These are phyloP conservation scores for Eucalyptus cloeziana DNA, from an alignment of 345 rosid genomes.

Conservation along the genomic window DNA sequence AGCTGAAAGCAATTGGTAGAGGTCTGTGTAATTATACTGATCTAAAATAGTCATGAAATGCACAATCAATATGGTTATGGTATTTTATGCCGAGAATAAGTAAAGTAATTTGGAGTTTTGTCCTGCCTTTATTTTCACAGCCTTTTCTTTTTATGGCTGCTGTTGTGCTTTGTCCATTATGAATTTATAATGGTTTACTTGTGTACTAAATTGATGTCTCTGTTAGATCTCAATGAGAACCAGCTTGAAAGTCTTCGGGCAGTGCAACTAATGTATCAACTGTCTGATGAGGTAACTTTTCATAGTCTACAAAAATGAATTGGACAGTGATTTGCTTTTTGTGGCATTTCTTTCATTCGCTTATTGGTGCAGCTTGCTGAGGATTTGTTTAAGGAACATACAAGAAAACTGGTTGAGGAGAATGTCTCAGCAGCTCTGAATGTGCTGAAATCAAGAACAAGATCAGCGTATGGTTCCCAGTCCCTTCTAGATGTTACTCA, in stretches of 20 bases:
- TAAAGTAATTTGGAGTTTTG: background rate
- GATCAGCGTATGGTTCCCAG: conserved; percentile 43
- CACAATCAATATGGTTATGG: background rate
- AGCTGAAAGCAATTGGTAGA: conserved; percentile 59
- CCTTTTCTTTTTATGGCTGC: background rate
- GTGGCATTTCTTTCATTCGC: background rate
- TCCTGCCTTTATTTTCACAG: background rate
- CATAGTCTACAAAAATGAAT: background rate
- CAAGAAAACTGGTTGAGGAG: conserved; percentile 54
- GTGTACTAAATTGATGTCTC: background rate
- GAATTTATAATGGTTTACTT: background rate
- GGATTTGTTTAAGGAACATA: conserved; percentile 65
- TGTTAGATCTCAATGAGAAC: conserved; percentile 47
- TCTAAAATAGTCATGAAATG: background rate
- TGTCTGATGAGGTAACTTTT: conserved; percentile 72
- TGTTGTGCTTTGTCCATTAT: background rate
- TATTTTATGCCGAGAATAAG: background rate
- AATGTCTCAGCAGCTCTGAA: conserved; percentile 56
- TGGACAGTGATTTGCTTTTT: background rate
- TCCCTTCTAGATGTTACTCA: background rate
- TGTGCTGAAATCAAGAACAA: conserved; percentile 68
- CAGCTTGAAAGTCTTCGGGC: conserved; percentile 73
- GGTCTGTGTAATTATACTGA: conserved; percentile 24
- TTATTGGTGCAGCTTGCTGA: conserved; percentile 61
- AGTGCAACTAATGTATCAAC: conserved; percentile 52